Percentiles rank a stretch among this genome's conserved stretches.
Conservation (phyloP, 805 yeast genomes). For the Zygotorulaspora florentina region DNA sequence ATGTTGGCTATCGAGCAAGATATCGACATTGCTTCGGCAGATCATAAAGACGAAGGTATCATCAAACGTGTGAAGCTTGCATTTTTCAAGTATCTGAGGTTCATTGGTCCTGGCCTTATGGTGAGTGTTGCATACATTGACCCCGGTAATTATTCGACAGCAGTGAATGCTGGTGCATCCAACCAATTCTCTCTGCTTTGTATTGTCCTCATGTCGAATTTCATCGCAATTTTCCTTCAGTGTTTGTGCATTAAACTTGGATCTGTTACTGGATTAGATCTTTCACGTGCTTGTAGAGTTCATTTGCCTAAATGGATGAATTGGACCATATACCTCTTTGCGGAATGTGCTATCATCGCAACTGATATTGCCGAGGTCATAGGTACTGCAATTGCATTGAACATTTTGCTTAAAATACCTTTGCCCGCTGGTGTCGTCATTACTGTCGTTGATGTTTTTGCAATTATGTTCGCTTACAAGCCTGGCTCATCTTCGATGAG, state of each 20-base stretch:
- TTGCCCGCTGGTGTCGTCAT: conserved; percentile 72
- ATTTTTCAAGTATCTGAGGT: conserved; percentile 51
- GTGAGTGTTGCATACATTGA: conserved; percentile 90
- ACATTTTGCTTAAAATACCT: conserved; percentile 71
- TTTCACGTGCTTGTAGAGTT: conserved; percentile 77
- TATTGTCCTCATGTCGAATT: conserved; percentile 68
- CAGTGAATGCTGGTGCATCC: conserved; percentile 83
- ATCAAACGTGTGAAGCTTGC: background rate
- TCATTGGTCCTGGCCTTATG: conserved; percentile 85
- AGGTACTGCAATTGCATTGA: conserved; percentile 84
- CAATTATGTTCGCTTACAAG: conserved; percentile 73
- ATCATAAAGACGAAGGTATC: background rate
- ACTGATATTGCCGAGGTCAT: conserved; percentile 94
- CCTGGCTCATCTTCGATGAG: conserved; percentile 70
- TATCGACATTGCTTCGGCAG: background rate
- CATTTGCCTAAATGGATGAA: conserved; percentile 68
- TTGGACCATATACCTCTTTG: conserved; percentile 60
- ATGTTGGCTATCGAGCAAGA: background rate
- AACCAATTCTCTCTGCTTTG: conserved; percentile 70
- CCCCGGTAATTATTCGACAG: conserved; percentile 90
- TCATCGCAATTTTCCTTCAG: conserved; percentile 80
- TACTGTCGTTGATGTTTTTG: conserved; percentile 75
- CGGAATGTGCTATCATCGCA: conserved; percentile 84
- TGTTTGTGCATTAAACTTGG: conserved; percentile 81
- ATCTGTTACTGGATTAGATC: conserved; percentile 81